These are phyloP conservation scores for Alternaria gaisen DNA, from an alignment of 2,329 filamentous ascomycete genomes.

Conservation along the genomic window DNA sequence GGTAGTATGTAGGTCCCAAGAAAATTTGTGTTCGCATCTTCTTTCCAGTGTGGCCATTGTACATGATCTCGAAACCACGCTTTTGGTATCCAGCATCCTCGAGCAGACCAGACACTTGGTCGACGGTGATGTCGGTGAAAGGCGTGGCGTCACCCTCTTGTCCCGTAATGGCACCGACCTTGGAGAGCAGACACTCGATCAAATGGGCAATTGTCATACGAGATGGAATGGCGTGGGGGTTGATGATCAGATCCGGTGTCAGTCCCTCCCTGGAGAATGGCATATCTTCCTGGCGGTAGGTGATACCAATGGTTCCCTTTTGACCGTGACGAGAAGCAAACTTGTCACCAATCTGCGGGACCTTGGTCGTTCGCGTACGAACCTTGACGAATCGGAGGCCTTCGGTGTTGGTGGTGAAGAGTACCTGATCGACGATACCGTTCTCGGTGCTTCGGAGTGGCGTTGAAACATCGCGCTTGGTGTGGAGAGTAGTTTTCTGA, in stretches of 20 bases:
- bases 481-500: slow-evolving; percentile 86
- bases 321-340: slow-evolving; percentile 99
- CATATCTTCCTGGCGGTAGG: slow-evolving; percentile 98
- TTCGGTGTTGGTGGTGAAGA: slow-evolving; percentile 93
- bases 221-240: slow-evolving; percentile 98
- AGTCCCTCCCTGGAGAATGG: slow-evolving; percentile 93
- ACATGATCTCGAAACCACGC: slow-evolving; percentile 97
- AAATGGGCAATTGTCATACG: slow-evolving; percentile 99
- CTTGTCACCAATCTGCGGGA: slow-evolving; percentile 98
- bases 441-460: slow-evolving; percentile 94
- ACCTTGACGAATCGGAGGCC: slow-evolving; percentile 97
- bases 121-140: slow-evolving; percentile 97
- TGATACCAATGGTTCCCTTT: slow-evolving; percentile 99
- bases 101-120: slow-evolving; percentile 86
- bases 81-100: slow-evolving; percentile 94
- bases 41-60: slow-evolving; percentile 94
- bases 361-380: slow-evolving; percentile 94
- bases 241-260: slow-evolving; percentile 96
- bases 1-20: slow-evolving; percentile 97
- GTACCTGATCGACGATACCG: slow-evolving; percentile 92
- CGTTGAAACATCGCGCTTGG: slow-evolving; percentile 94
- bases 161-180: slow-evolving; percentile 91
- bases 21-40: slow-evolving; percentile 96
- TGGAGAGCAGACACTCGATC: slow-evolving; percentile 97
- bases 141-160: slow-evolving; percentile 97